These are phyloP conservation scores for Kluyveromyces nonfermentans DNA, from an alignment of 805 yeast genomes.

Conservation along the genomic window DNA sequence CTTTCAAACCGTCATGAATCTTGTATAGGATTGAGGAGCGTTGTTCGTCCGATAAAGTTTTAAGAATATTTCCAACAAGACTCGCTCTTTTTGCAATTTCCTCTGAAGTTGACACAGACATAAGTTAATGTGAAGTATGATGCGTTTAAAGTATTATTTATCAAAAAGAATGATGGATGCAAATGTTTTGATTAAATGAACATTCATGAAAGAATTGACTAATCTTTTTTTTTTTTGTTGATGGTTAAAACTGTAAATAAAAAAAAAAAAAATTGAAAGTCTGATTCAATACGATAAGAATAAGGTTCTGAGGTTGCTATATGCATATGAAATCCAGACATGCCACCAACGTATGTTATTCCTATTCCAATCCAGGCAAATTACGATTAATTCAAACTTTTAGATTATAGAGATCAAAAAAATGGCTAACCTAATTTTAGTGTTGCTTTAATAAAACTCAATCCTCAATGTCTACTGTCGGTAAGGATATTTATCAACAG, in stretches of 20 bases:
- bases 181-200: not conserved
- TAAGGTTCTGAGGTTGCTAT: too few relatives aligned
- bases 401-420: not conserved
- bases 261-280: not conserved
- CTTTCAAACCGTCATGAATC: conserved; percentile 60
- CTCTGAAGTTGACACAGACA: conserved; percentile 39
- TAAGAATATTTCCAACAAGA: conserved; percentile 71
- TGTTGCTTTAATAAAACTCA: conserved; percentile 1
- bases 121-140: not conserved
- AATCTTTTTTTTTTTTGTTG: not conserved
- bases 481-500: conserved; percentile 1
- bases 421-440: not conserved
- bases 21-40: conserved; percentile 64
- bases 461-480: conserved; percentile 1
- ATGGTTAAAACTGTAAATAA: not conserved
- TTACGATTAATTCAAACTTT: not conserved
- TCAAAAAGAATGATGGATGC: not conserved
- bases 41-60: conserved; percentile 63
- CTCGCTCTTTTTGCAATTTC: conserved; percentile 74
- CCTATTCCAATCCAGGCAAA: too few relatives aligned
- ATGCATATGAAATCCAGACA: not conserved
- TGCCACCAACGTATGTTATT: not conserved
- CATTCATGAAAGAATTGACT: not conserved
- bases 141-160: not conserved
- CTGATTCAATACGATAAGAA: too few relatives aligned